Conservation (phyloP, 108 stramenopile species). For the Ochromonas danica region DNA sequence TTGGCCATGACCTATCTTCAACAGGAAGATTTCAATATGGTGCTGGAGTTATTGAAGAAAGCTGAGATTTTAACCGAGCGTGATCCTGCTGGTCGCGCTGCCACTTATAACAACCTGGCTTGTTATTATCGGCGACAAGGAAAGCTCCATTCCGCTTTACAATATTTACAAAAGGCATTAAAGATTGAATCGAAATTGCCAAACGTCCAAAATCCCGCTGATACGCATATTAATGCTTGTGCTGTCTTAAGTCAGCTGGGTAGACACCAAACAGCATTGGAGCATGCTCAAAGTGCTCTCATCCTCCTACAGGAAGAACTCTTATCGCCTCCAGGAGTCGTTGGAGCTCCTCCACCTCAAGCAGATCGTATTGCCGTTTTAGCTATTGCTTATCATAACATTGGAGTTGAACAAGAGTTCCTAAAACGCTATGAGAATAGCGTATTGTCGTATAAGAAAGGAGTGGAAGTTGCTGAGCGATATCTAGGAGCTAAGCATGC, state of each 20-base stretch:
- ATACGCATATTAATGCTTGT: conserved; percentile 68
- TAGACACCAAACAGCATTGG: conserved; percentile 53
- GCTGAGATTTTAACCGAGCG: conserved; percentile 67
- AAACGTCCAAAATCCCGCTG: conserved; percentile 61
- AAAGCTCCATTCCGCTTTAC: conserved; percentile 61
- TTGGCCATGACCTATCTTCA: conserved; percentile 69
- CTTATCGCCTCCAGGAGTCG: conserved; percentile 36
- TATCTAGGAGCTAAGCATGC: conserved; percentile 62
- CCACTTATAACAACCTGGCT: conserved; percentile 66
- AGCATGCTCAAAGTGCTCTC: conserved; percentile 63
- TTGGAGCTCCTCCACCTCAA: conserved; percentile 38
- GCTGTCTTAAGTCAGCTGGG: conserved; percentile 63
- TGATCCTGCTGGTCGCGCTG: conserved; percentile 57
- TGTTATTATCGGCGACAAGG: conserved; percentile 65
- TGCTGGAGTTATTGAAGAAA: conserved; percentile 65
- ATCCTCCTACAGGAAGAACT: conserved; percentile 61
- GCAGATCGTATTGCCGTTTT: conserved; percentile 53
- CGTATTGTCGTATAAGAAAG: conserved; percentile 60
- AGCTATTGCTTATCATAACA: conserved; percentile 68
- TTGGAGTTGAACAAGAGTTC: conserved; percentile 69
- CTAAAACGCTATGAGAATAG: conserved; percentile 58
- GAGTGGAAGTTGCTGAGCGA: conserved; percentile 57
- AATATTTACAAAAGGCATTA: conserved; percentile 64
- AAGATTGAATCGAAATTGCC: conserved; percentile 59
- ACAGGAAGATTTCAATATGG: conserved; percentile 66